phyloP scores from a whole-genome alignment of 2,329 filamentous ascomycete genomes.

The Microcyclospora tardicrescens region DNA sequence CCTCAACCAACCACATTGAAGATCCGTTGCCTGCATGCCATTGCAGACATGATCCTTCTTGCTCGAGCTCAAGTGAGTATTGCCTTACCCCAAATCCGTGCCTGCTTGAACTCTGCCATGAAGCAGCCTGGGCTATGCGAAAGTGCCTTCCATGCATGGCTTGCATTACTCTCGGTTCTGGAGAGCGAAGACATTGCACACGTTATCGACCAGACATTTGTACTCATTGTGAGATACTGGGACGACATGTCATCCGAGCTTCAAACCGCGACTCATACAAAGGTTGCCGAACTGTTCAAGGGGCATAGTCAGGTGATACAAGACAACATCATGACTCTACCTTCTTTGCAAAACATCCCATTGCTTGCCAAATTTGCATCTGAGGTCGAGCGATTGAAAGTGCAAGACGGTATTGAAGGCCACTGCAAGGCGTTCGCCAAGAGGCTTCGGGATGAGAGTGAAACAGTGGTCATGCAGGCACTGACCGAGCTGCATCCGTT shows the following conservation, averaged over 20 bases:
- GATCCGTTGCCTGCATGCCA: conserved; percentile 62
- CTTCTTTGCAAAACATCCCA: conserved; percentile 60
- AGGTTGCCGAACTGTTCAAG: conserved; percentile 54
- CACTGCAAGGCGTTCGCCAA: conserved; percentile 58
- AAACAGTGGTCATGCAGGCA: conserved; percentile 71
- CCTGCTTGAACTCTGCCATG: conserved; percentile 79
- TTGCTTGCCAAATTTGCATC: conserved; percentile 55
- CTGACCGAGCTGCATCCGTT: conserved; percentile 64
- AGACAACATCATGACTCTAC: conserved; percentile 60
- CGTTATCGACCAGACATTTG: conserved; percentile 79
- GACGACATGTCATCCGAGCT: conserved; percentile 47
- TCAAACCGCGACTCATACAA: conserved; percentile 44
- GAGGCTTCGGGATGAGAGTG: conserved; percentile 70
- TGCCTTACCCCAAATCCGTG: conserved; percentile 82
- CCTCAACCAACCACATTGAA: conserved; percentile 42
- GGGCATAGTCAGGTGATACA: conserved; percentile 48
- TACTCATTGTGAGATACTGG: conserved; percentile 78
- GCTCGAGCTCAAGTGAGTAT: conserved; percentile 60
- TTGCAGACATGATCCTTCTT: conserved; percentile 76
- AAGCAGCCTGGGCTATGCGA: conserved; percentile 61
- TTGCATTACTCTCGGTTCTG: conserved; percentile 59
- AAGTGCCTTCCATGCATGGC: conserved; percentile 73
- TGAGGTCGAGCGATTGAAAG: conserved; percentile 52
- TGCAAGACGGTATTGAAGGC: conserved; percentile 51
- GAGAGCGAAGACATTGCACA: conserved; percentile 66